Conservation (phyloP, 768 basidiomycete genomes). For the Boletus rubropictus region DNA sequence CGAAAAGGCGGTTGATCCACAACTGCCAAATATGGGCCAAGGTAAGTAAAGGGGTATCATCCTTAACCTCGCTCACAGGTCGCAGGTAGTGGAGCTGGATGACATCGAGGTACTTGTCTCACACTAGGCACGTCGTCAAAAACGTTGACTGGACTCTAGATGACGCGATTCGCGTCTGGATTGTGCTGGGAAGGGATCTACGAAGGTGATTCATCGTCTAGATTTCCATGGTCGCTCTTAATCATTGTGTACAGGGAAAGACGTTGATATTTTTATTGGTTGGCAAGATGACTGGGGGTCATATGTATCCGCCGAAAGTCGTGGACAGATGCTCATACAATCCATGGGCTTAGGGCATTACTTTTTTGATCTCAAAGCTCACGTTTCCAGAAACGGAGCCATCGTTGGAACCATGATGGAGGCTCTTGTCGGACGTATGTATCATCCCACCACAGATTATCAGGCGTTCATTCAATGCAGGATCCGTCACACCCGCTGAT, state of each 20-base stretch:
- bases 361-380: constrained; percentile 28
- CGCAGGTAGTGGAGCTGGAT: constrained; percentile 27
- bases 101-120: constrained; percentile 26
- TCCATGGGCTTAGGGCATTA: constrained; percentile 26
- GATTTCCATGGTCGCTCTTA: background rate
- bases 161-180: constrained; percentile 22
- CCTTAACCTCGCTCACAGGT: constrained; percentile 3
- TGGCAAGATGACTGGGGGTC: constrained; percentile 21
- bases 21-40: constrained; percentile 29
- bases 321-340: constrained; percentile 28
- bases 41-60: constrained; percentile 5
- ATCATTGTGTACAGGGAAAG: constrained; percentile 14
- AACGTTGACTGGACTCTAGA: constrained; percentile 7
- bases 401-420: constrained; percentile 31
- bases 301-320: constrained; percentile 24
- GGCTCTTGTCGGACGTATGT: constrained; percentile 25
- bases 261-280: constrained; percentile 28
- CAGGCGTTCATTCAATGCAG: constrained; percentile 14
- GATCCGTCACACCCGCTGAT: constrained; percentile 20
- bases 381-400: constrained; percentile 26
- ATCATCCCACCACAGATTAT: background rate
- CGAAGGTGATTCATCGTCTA: constrained; percentile 13
- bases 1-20: constrained; percentile 17
- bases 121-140: background rate
- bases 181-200: constrained; percentile 28